Evolutionary conservation across 257 asterid species (phyloP), one percentile per base, ranked within the genome.

Genomic region (Capsicum chinense): DNA sequence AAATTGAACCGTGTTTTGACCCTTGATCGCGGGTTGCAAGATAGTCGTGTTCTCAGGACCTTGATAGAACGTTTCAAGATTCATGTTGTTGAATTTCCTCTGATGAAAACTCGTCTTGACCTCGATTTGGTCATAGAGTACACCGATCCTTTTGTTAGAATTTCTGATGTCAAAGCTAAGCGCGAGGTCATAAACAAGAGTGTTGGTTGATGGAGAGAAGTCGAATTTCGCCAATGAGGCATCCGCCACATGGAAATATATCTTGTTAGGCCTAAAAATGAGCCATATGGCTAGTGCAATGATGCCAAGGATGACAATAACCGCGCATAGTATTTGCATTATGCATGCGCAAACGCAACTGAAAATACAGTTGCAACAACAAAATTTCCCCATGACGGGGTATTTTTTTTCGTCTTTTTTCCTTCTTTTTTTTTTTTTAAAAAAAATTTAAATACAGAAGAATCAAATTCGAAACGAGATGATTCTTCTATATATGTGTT

Each of bases 101-200:
- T 92, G 94, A 57, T 90, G 88, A 86, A 92, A 96, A 0, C 44
- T 85, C 1, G 92, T 93, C 81, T 86, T 87, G 9, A 94, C 97
- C 83, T 94, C 94, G 84, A 96, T 90, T 6, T 7, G 54, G 56
- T 96, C 99, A 88, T 92, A 96, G 92, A 92, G 89, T 50, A 96
- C 80, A 1, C 97, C 95, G 76, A 96, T 89, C 0, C 95, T 94
- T 83, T 74, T 84, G 88, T 96, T 96, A 0, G 99, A 97, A 90
- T 96, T 94, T 11, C 95, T 87, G 78, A 94, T 85, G 71, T 95
- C 90, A 78, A 96, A 69, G 80, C 90, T 91, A 54, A 94, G 84
- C 21, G 92, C 89, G 26, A 96, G 87, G 56, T 96, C 87, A 88
- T 91, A 94, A 81, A 66, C 90, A 15, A 94, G 94, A 47, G 92